Conservation (phyloP, 2,329 filamentous ascomycete genomes). For the Ophiostoma fasciatum region DNA sequence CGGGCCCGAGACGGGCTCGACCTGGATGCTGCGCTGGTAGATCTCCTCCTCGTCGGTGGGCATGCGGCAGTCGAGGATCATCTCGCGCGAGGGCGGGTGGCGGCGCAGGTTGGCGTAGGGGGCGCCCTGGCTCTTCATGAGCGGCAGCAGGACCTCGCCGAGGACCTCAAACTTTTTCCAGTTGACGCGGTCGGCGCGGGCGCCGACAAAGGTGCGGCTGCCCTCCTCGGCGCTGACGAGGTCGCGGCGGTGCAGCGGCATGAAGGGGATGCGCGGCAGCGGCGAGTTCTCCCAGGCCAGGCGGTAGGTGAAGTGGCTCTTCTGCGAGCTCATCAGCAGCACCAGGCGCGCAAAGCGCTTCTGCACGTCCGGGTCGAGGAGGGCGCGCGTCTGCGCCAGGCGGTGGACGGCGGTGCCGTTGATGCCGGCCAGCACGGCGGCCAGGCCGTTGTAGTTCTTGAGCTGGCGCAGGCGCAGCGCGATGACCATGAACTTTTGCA, state of each 20-base stretch:
- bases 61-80: constrained; percentile 73
- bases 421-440: constrained; percentile 85
- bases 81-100: constrained; percentile 54
- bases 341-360: constrained; percentile 81
- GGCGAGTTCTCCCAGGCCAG: constrained; percentile 94
- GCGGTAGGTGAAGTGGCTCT: constrained; percentile 90
- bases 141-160: constrained; percentile 75
- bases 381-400: constrained; percentile 60
- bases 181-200: constrained; percentile 63
- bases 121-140: constrained; percentile 81
- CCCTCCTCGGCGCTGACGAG: constrained; percentile 86
- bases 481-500: constrained; percentile 93
- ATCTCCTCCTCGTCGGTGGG: constrained; percentile 72
- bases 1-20: constrained; percentile 35
- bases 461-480: constrained; percentile 73
- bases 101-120: constrained; percentile 60
- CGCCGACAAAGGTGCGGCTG: constrained; percentile 74
- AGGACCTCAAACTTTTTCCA: constrained; percentile 98
- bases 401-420: constrained; percentile 79
- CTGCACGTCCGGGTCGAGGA: constrained; percentile 56
- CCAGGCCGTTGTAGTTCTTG: constrained; percentile 94
- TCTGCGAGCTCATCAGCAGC: constrained; percentile 84
- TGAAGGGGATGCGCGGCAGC: constrained; percentile 78
- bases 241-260: constrained; percentile 79
- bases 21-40: constrained; percentile 44